Conservation (phyloP, 176 grass and related monocot species). For the Zea luxurians region DNA sequence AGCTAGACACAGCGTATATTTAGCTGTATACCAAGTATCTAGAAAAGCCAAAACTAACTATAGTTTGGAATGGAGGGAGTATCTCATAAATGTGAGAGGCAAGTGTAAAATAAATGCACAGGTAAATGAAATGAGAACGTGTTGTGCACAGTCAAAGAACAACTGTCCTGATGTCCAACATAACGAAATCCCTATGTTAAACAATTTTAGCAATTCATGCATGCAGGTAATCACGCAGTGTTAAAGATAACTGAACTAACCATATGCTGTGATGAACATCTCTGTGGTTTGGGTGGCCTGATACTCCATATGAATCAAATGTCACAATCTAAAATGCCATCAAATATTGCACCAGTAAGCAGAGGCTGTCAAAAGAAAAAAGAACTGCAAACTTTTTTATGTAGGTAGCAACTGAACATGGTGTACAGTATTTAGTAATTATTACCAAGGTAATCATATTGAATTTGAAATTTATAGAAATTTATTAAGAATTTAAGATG, state of each 20-base stretch:
- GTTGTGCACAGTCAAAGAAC: neutral
- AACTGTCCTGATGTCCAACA: neutral
- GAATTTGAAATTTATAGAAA: neutral
- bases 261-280: conserved; percentile 76
- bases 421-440: neutral
- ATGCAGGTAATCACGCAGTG: neutral
- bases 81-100: conserved; percentile 4
- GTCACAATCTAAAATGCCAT: conserved; percentile 60
- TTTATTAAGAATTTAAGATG: neutral
- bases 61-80: neutral
- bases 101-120: neutral
- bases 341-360: conserved; percentile 7
- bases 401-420: neutral
- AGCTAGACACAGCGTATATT: too few relatives aligned
- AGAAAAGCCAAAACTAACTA: neutral
- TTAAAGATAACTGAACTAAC: conserved; percentile 40
- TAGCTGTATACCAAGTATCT: too few relatives aligned
- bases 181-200: neutral
- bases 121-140: neutral
- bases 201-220: neutral
- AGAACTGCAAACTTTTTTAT: too few relatives aligned
- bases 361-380: neutral
- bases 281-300: conserved; percentile 79
- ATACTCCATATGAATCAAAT: conserved; percentile 88
- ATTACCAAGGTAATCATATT: neutral